Conservation (phyloP, 2,329 filamentous ascomycete genomes). For the Bipolaris bicolor region DNA sequence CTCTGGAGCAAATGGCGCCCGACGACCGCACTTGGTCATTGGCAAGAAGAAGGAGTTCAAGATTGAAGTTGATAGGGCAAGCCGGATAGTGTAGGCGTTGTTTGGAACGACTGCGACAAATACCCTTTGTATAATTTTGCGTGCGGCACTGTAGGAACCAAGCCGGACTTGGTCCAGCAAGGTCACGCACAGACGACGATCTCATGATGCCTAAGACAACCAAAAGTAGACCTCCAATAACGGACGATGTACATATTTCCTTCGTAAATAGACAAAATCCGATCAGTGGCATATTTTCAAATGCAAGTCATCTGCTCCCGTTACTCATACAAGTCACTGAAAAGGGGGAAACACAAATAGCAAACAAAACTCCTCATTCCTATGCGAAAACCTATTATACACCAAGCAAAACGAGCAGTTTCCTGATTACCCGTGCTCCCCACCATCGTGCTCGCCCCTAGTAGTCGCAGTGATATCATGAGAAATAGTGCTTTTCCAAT, state of each 20-base stretch:
- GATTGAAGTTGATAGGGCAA: slow-evolving; percentile 35
- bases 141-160: neutral
- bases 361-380: slow-evolving; percentile 27
- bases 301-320: neutral
- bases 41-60: slow-evolving; percentile 41
- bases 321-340: neutral
- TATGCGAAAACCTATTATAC: slow-evolving; percentile 42
- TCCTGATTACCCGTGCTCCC: slow-evolving; percentile 16
- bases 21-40: slow-evolving; percentile 34
- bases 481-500: slow-evolving; percentile 31
- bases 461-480: slow-evolving; percentile 21
- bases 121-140: slow-evolving; percentile 8
- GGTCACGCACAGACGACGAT: neutral
- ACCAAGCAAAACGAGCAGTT: slow-evolving; percentile 33
- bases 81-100: slow-evolving; percentile 11
- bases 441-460: slow-evolving; percentile 12
- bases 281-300: too few relatives aligned
- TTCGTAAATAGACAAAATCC: neutral
- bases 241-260: neutral
- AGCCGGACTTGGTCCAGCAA: neutral
- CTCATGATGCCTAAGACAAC: neutral
- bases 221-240: neutral
- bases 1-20: neutral
- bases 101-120: slow-evolving; percentile 6
- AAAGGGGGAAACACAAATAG: neutral